Evolutionary conservation across 352 stramenopile species (phyloP).

Genomic region (Phytophthora citrophthora): DNA sequence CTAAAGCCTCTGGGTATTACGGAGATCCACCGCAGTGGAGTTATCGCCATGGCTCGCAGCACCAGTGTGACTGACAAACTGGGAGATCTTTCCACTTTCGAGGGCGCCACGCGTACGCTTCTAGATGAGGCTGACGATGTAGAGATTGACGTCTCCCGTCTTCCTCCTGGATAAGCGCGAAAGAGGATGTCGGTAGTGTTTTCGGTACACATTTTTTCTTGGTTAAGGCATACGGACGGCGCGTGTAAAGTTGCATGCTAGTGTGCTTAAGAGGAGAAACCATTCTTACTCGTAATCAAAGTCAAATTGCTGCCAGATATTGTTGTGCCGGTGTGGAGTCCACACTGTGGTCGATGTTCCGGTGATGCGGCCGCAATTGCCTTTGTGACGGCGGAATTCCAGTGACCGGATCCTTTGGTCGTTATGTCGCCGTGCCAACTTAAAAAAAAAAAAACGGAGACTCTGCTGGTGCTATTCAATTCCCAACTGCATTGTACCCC

Average conservation of each 20-base stretch:
- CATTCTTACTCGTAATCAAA: slow-evolving; percentile 17
- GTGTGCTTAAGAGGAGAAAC: slow-evolving; percentile 1
- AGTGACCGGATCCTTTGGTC: too few species aligned
- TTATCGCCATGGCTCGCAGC: slow-evolving; percentile 86
- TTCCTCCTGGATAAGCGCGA: slow-evolving; percentile 69
- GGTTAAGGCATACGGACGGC: slow-evolving; percentile 6
- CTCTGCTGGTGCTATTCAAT: too few species aligned
- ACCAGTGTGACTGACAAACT: slow-evolving; percentile 70
- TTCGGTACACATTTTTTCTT: slow-evolving; percentile 10
- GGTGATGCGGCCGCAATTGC: too few species aligned
- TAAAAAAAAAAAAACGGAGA: too few species aligned
- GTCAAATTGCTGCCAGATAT: slow-evolving; percentile 5
- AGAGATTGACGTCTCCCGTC: slow-evolving; percentile 68
- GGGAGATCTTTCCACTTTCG: slow-evolving; percentile 66
- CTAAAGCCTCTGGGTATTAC: slow-evolving; percentile 85
- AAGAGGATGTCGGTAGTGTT: slow-evolving; percentile 10
- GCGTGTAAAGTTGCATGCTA: slow-evolving; percentile 2
- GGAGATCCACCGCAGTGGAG: slow-evolving; percentile 84
- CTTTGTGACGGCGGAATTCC: too few species aligned
- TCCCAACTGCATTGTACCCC: too few species aligned
- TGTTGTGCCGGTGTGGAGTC: background rate
- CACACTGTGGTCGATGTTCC: too few species aligned
- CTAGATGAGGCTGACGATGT: slow-evolving; percentile 70
- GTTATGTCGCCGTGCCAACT: too few species aligned
- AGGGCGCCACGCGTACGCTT: slow-evolving; percentile 76